These are phyloP conservation scores for Alternaria incomplexa DNA, from an alignment of 2,329 filamentous ascomycete genomes.

Conservation along the genomic window DNA sequence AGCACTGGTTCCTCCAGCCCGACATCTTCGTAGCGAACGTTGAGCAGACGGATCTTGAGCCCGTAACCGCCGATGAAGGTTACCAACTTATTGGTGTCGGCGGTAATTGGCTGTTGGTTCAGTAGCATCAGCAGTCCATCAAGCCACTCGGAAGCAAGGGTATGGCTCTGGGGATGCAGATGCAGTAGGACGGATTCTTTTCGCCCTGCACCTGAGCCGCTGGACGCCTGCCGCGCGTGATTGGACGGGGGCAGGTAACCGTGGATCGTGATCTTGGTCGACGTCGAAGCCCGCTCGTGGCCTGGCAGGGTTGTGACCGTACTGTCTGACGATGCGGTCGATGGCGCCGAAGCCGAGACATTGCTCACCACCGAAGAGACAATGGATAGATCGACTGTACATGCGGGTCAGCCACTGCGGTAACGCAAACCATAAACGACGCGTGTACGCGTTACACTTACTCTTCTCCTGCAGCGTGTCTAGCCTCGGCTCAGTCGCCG, in stretches of 20 bases:
- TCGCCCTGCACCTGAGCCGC: conserved; percentile 39
- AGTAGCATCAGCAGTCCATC: conserved; percentile 94
- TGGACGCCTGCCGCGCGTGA: conserved; percentile 37
- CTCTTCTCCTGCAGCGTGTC: conserved; percentile 77
- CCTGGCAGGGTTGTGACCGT: conserved; percentile 52
- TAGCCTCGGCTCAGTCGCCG: conserved; percentile 70
- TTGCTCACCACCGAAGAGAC: conserved; percentile 96
- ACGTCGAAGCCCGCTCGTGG: conserved; percentile 49
- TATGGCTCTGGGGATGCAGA: conserved; percentile 81
- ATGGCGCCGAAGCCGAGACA: conserved; percentile 69
- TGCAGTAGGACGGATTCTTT: conserved; percentile 79
- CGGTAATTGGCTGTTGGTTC: conserved; percentile 94
- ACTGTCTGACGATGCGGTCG: conserved; percentile 56
- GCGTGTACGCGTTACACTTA: conserved; percentile 43
- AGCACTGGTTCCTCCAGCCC: conserved; percentile 72
- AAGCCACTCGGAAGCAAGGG: conserved; percentile 91
- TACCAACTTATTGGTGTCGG: conserved; percentile 90
- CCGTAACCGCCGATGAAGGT: conserved; percentile 88
- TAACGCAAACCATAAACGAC: conserved; percentile 20
- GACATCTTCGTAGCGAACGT: conserved; percentile 85
- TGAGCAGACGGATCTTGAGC: conserved; percentile 88
- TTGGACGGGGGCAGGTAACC: conserved; percentile 62
- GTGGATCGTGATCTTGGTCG: conserved; percentile 91
- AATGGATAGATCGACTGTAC: conserved; percentile 75
- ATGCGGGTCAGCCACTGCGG: conserved; percentile 36